Base-by-base conservation (phyloP, 83 land plant genomes). In the Isoetes engelmannii region DNA sequence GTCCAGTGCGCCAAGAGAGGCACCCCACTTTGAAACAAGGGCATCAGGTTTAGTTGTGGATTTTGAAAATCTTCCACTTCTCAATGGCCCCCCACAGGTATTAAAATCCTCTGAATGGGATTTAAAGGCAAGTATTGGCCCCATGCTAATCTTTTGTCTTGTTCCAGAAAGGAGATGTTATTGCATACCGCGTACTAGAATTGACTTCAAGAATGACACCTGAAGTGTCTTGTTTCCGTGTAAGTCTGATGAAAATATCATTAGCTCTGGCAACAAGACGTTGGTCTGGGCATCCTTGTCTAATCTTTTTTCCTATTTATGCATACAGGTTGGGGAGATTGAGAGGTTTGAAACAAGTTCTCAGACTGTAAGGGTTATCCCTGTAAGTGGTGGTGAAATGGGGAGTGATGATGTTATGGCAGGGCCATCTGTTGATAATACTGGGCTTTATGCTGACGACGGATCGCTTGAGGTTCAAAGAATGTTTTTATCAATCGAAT, bases 181-280 rank as follows among this genome's bases (percentile, higher is more conserved):
- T 92, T 59, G 97, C 90, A 19, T 92, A 92, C 77, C 88, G 86
- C n/a, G 45, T 92, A 72, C 75, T 92, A 53, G 97, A 92, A 81
- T 76, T 92, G 65, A 84, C 97, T 61, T 70, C 95, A 42, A 76
- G 84, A 28, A 82, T 83, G 86, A 81, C 84, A 50, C 97, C 97
- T 67, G 94, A 92, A 77, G 75, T 87, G 61, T 85, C 91, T 45
- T 18, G 80, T 44, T 85, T 69, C 69, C 75, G 91, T 54, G 97
- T 89, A 81, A 4, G 51, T 61, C 15, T 58, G 37, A 28, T 28
- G n/a, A 28, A 28, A 28, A 28, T 28, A 28, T 0, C 37, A 28
- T 28, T 0, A 28, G 0, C 37, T 28, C 2, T 28, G 37, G 37
- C 37, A 28, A 28, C 37, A 28, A 28, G 37, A 28, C 1, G 2